These are phyloP conservation scores for Colletotrichum tropicicola DNA, from an alignment of 2,329 filamentous ascomycete genomes.

Conservation along the genomic window DNA sequence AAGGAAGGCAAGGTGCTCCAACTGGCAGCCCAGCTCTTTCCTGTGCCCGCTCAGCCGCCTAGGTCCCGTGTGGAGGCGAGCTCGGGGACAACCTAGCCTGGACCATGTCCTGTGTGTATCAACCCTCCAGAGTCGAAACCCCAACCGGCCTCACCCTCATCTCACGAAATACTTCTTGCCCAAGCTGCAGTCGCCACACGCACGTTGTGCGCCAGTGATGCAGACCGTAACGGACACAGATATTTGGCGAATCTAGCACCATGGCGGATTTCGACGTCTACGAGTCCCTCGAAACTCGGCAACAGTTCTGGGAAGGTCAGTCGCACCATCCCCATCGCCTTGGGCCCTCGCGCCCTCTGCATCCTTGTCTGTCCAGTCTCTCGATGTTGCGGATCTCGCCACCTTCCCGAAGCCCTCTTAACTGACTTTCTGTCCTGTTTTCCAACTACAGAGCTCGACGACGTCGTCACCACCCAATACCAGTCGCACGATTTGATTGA, in stretches of 20 bases:
- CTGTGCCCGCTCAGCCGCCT: too few relatives aligned
- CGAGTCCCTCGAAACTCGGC: slow-evolving; percentile 77
- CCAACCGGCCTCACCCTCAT: slow-evolving; percentile 15
- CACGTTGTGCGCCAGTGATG: slow-evolving; percentile 20
- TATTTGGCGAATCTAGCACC: slow-evolving; percentile 36
- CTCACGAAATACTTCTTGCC: slow-evolving; percentile 2
- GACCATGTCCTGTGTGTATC: slow-evolving; percentile 22
- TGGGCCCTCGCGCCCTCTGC: background rate
- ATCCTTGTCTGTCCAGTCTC: background rate
- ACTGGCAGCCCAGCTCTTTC: too few relatives aligned
- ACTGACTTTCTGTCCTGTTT: slow-evolving; percentile 6
- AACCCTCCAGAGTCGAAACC: slow-evolving; percentile 22
- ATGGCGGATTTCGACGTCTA: slow-evolving; percentile 74
- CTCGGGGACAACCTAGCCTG: too few relatives aligned
- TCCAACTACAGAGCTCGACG: slow-evolving; percentile 52
- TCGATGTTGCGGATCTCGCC: background rate
- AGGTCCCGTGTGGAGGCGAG: too few relatives aligned
- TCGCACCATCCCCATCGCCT: slow-evolving; percentile 31
- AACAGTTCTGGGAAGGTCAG: slow-evolving; percentile 89
- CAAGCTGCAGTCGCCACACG: background rate
- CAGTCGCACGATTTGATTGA: slow-evolving; percentile 73
- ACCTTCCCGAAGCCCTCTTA: background rate
- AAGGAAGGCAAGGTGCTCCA: too few relatives aligned
- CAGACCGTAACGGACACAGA: background rate
- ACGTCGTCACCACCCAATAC: slow-evolving; percentile 56